These are phyloP conservation scores for Zygoascus meyerae DNA, from an alignment of 1,139 yeast genomes.

Conservation along the genomic window DNA sequence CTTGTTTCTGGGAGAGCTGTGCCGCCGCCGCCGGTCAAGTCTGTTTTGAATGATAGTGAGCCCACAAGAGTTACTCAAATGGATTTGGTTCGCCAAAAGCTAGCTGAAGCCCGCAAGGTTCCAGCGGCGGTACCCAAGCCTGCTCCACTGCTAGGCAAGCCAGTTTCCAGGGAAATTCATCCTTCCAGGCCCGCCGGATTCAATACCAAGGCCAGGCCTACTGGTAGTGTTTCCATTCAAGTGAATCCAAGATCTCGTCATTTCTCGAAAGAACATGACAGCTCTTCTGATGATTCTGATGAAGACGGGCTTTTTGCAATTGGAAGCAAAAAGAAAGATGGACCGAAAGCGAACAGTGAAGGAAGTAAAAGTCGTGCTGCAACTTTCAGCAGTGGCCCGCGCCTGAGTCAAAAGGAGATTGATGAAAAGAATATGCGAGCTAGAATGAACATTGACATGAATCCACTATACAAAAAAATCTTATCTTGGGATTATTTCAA, in stretches of 20 bases:
- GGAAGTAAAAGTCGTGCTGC: neutral
- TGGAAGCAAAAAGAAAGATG: neutral
- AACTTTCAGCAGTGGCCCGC: neutral
- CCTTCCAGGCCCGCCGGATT: conserved; percentile 86
- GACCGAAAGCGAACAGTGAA: neutral
- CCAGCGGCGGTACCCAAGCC: conserved; percentile 13
- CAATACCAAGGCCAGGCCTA: conserved; percentile 36
- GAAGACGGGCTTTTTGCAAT: conserved; percentile 11
- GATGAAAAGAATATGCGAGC: conserved; percentile 77
- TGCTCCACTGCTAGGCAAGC: conserved; percentile 9
- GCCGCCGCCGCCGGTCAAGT: conserved; percentile 4
- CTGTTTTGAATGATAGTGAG: conserved; percentile 1
- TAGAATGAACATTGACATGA: conserved; percentile 71
- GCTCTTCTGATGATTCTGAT: conserved; percentile 8
- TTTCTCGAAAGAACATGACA: neutral
- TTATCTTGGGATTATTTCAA: conserved; percentile 73
- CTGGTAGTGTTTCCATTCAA: neutral
- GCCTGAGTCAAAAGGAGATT: conserved; percentile 38
- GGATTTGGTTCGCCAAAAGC: conserved; percentile 26
- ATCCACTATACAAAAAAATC: conserved; percentile 64
- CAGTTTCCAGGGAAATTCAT: conserved; percentile 28
- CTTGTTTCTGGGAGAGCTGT: conserved; percentile 16
- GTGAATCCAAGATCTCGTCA: neutral
- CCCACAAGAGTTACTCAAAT: conserved; percentile 25
- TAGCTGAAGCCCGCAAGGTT: conserved; percentile 15